Conservation (phyloP, 192 early-diverging fungal genomes). For the Coemansia sp. region DNA sequence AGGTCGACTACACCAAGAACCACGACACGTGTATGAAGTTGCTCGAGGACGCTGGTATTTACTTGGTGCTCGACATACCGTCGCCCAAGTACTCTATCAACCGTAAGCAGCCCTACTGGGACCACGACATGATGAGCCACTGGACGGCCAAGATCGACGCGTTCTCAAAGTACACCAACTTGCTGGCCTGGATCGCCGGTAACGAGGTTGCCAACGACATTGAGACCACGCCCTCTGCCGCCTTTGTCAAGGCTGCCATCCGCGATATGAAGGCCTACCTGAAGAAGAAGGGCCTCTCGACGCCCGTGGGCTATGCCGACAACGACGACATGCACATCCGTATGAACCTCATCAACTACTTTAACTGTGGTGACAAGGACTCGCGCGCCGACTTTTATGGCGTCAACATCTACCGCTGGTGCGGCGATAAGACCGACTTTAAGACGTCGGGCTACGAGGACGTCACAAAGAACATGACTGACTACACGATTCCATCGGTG, state of each 20-base stretch:
- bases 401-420: conserved; percentile 77
- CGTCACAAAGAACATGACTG: conserved; percentile 64
- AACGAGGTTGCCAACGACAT: conserved; percentile 75
- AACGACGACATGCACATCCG: conserved; percentile 71
- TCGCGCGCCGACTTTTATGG: conserved; percentile 73
- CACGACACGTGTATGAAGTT: conserved; percentile 74
- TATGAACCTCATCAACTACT: conserved; percentile 66
- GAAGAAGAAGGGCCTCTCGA: conserved; percentile 49
- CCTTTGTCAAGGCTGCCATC: conserved; percentile 66
- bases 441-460: conserved; percentile 69
- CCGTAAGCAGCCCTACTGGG: conserved; percentile 62
- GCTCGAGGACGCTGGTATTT: conserved; percentile 66
- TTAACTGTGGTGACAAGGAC: conserved; percentile 66
- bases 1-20: conserved; percentile 63
- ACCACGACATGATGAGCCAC: conserved; percentile 58
- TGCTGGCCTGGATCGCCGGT: conserved; percentile 70
- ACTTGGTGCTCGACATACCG: conserved; percentile 68
- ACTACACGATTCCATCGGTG: conserved; percentile 67
- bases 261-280: conserved; percentile 71
- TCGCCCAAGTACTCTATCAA: conserved; percentile 65
- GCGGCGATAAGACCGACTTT: conserved; percentile 61
- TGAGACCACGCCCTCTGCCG: conserved; percentile 63
- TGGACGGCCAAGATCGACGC: conserved; percentile 65
- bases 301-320: conserved; percentile 74
- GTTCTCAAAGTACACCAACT: conserved; percentile 65